Conservation (phyloP, 1,284 basidiomycete genomes). For the Pholiota adiposa region DNA sequence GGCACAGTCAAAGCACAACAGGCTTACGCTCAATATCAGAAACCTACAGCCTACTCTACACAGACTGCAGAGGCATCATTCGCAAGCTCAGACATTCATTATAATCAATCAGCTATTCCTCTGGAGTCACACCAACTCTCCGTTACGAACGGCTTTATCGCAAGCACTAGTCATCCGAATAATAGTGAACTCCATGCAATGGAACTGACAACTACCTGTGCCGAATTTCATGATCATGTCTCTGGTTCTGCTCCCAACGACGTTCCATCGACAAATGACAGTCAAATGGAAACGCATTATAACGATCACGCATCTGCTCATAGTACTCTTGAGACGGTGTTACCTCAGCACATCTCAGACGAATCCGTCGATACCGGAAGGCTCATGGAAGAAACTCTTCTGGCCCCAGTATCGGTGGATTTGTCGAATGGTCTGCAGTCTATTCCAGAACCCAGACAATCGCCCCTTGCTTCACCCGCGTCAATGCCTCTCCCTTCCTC, state of each 20-base stretch:
- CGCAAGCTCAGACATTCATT: background rate
- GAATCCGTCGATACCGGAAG: background rate
- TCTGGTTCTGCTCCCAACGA: background rate
- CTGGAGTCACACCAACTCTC: background rate
- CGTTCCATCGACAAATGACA: no score
- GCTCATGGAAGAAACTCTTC: background rate
- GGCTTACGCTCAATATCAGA: constrained; percentile 15
- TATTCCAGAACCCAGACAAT: background rate
- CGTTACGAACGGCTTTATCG: background rate
- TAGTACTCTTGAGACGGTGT: background rate
- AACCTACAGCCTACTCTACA: background rate
- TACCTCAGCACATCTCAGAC: background rate
- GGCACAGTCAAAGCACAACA: constrained; percentile 6
- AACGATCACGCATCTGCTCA: background rate
- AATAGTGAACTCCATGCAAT: background rate
- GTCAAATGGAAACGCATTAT: background rate
- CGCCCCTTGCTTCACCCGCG: constrained; percentile 11
- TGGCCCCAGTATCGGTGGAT: background rate
- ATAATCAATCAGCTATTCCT: background rate
- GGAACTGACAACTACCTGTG: background rate
- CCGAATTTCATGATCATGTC: background rate
- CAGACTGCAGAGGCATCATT: background rate
- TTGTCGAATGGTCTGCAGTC: background rate
- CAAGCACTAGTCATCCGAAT: background rate
- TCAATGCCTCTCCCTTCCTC: constrained; percentile 20